A percentile compares a stretch with the other conserved stretches of the same genome.
Evolutionary conservation across 495 filamentous ascomycete species (phyloP).

Genomic region (Oidiodendron maius): DNA sequence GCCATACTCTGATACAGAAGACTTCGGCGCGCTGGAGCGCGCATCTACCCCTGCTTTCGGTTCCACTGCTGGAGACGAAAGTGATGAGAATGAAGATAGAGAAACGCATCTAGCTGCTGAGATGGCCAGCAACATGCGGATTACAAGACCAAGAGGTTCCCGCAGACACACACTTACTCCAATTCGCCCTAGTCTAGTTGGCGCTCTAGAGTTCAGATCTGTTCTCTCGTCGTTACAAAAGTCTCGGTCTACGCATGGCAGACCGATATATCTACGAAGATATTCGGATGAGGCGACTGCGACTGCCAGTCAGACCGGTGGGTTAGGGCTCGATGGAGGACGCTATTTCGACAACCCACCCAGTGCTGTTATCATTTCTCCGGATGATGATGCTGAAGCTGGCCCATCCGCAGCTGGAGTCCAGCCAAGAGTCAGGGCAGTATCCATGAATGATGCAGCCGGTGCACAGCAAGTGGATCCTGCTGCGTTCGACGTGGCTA

Average conservation of each 20-base stretch:
- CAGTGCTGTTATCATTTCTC: slow-evolving; percentile 12
- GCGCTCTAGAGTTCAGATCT: slow-evolving; percentile 88
- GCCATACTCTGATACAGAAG: slow-evolving; percentile 41
- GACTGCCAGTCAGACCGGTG: slow-evolving; percentile 17
- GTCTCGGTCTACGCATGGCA: slow-evolving; percentile 54
- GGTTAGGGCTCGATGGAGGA: slow-evolving; percentile 11
- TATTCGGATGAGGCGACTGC: slow-evolving; percentile 59
- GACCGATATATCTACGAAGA: slow-evolving; percentile 60
- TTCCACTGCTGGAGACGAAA: slow-evolving; percentile 23
- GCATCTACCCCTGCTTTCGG: slow-evolving; percentile 12
- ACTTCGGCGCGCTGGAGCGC: slow-evolving; percentile 70
- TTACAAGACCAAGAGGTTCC: slow-evolving; percentile 62
- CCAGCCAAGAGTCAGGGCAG: slow-evolving; percentile 41
- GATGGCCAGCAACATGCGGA: slow-evolving; percentile 88
- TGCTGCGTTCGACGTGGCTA: slow-evolving; percentile 14
- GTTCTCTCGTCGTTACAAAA: slow-evolving; percentile 78
- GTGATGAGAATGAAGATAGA: slow-evolving; percentile 62
- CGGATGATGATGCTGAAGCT: slow-evolving; percentile 2
- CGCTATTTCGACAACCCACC: slow-evolving; percentile 16
- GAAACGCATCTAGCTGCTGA: slow-evolving; percentile 71
- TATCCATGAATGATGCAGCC: slow-evolving; percentile 58
- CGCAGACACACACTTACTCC: slow-evolving; percentile 73
- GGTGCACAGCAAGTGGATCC: slow-evolving; percentile 1
- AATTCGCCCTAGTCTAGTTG: slow-evolving; percentile 88
- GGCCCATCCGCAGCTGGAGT: neutral